Base-by-base conservation (phyloP, 1,284 basidiomycete genomes). In the Heterobasidion parviporum region DNA sequence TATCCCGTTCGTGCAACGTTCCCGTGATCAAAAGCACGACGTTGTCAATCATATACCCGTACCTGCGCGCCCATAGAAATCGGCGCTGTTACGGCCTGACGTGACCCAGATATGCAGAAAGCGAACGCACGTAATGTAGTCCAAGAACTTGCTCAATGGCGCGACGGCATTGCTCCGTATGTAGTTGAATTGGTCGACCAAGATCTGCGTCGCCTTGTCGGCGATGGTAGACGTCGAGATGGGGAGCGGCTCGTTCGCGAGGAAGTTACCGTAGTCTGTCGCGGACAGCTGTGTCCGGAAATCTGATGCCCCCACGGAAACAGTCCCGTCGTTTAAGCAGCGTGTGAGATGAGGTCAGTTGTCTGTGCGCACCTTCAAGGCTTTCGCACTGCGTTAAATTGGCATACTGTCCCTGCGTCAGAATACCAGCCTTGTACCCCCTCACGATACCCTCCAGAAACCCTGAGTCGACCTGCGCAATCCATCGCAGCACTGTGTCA, bases 21-120 rank as follows among this genome's bases (percentile, higher is more conserved):
- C 97, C 97, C 16, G 97, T 97, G 61, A 99, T 99, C 65, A 99
- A 82, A 53, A 99, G 81, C 60, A 99, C 89, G 67, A 99, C 92
- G 70, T 99, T 99, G 83, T 99, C 97, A 67, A 99, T 99, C 97
- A 99, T 99, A 75, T 99, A 99, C 33, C 87, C 92, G 69, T 97
- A 97, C 48, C 92, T 94, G 68, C 47, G 48, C 36, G 43, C 41
- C 32, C 15, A 48, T 44, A 5, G 54, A n/a, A 47, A 41, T 60
- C 36, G 56, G 60, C 53, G 52, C 38, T 3, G 10, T 41, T n/a
- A n/a, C 38, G n/a, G 38, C 12, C 10, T n/a, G n/a, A 41, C 38
- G 38, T 41, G 38, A 2, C n/a, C 38, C 10, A 41, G 0, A n/a
- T 41, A n/a, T 41, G 38, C 38, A 41, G 38, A n/a, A 41, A 41